A percentile compares a stretch with the other conserved stretches of the same genome.
Evolutionary conservation across 2,329 filamentous ascomycete genomes (phyloP).

Genomic region (Diaporthe citriasiana): DNA sequence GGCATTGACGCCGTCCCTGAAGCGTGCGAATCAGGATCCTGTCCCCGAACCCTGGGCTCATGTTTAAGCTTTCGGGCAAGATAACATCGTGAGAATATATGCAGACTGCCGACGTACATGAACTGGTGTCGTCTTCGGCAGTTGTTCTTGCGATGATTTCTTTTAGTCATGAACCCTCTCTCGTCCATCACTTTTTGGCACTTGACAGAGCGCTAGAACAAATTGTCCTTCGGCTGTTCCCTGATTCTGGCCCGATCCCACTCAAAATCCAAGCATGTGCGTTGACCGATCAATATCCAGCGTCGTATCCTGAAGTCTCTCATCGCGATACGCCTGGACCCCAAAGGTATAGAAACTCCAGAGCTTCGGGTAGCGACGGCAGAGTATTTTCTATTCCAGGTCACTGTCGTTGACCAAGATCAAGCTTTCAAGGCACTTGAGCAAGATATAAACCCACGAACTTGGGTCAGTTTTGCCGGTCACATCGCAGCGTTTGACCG

Average conservation of each 20-base stretch:
- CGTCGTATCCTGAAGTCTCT: background rate
- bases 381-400: background rate
- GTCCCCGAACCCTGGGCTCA: background rate
- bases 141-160: background rate
- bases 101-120: background rate
- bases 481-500: background rate
- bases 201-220: background rate
- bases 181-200: background rate
- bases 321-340: background rate
- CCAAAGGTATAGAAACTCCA: background rate
- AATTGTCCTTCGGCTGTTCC: background rate
- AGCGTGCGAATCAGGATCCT: background rate
- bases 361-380: background rate
- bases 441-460: background rate
- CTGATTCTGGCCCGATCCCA: background rate
- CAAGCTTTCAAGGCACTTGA: background rate
- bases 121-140: constrained; percentile 26
- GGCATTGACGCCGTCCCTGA: constrained; percentile 17
- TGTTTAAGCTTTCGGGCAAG: constrained; percentile 15
- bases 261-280: background rate
- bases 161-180: background rate
- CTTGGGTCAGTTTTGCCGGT: background rate
- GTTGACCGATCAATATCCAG: background rate
- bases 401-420: background rate
- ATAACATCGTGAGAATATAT: constrained; percentile 10